Percentiles rank a stretch among this genome's conserved stretches.
Conservation (phyloP, 768 basidiomycete genomes). For the Boletus tylopilopsis region DNA sequence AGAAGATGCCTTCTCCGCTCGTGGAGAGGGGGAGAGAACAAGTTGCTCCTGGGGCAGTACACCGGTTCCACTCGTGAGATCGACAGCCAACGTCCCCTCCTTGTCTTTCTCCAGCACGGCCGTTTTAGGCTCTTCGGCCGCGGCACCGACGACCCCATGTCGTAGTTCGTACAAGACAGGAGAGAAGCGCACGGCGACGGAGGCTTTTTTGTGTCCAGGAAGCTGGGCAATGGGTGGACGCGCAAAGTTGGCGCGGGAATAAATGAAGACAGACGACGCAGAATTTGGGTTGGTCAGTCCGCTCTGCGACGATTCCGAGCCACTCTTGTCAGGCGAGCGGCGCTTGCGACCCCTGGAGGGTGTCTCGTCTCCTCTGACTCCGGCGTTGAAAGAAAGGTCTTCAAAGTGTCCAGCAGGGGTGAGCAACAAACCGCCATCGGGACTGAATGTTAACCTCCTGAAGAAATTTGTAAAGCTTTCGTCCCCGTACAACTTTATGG, state of each 20-base stretch:
- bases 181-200: slow-evolving; percentile 90
- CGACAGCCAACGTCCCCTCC: slow-evolving; percentile 59
- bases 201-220: slow-evolving; percentile 94
- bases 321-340: slow-evolving; percentile 38
- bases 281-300: slow-evolving; percentile 37
- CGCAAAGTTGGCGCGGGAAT: slow-evolving; percentile 92
- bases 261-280: slow-evolving; percentile 81
- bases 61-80: slow-evolving; percentile 43
- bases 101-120: slow-evolving; percentile 64
- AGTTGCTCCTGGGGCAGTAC: slow-evolving; percentile 8
- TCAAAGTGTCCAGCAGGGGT: slow-evolving; percentile 98
- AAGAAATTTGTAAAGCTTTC: slow-evolving; percentile 96
- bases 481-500: slow-evolving; percentile 88
- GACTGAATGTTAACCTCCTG: slow-evolving; percentile 87
- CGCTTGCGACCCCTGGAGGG: slow-evolving; percentile 58
- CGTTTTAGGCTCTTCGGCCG: slow-evolving; percentile 43
- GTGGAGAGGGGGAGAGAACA: slow-evolving; percentile 9
- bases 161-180: slow-evolving; percentile 92
- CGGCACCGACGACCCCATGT: slow-evolving; percentile 42
- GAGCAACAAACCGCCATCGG: slow-evolving; percentile 88
- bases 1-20: slow-evolving; percentile 16
- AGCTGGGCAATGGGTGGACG: slow-evolving; percentile 91
- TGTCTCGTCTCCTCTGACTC: slow-evolving; percentile 33
- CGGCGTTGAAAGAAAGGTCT: slow-evolving; percentile 64
- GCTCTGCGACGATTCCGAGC: slow-evolving; percentile 24